Evolutionary conservation across 2,329 filamentous ascomycete species (phyloP).

Genomic region (Pseudovirgaria hyperparasitica): DNA sequence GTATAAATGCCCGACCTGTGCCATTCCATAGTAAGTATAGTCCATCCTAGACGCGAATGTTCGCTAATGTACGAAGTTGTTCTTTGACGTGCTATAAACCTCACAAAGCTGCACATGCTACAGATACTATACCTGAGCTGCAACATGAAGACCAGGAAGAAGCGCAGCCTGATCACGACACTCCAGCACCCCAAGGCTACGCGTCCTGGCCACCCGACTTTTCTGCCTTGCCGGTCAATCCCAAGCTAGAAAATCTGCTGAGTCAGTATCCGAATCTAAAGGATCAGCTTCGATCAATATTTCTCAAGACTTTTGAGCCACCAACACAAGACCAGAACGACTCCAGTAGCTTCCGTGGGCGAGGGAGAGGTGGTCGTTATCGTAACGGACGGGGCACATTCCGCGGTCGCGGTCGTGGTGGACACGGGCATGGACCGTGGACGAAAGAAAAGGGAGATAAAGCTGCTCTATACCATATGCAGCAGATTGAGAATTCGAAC

Average conservation of each 20-base stretch:
- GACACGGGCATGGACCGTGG: slow-evolving; percentile 15
- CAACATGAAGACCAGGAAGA: background rate
- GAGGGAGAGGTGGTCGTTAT: slow-evolving; percentile 5
- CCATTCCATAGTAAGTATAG: slow-evolving; percentile 29
- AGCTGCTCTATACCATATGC: slow-evolving; percentile 17
- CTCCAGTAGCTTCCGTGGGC: slow-evolving; percentile 4
- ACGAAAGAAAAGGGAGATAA: slow-evolving; percentile 24
- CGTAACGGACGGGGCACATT: slow-evolving; percentile 2
- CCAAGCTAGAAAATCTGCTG: slow-evolving; percentile 1
- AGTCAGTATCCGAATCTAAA: slow-evolving; percentile 3
- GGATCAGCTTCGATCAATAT: slow-evolving; percentile 19
- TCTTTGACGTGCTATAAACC: slow-evolving; percentile 26
- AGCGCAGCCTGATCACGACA: slow-evolving; percentile 1
- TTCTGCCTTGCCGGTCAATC: slow-evolving; percentile 2
- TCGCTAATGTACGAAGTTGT: slow-evolving; percentile 13
- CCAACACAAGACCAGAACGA: slow-evolving; percentile 12
- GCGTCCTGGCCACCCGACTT: slow-evolving; percentile 1
- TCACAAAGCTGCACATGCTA: slow-evolving; percentile 19
- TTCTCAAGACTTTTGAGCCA: slow-evolving; percentile 22
- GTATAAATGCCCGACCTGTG: slow-evolving; percentile 38
- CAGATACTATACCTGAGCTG: slow-evolving; percentile 4
- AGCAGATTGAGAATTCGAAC: too few species aligned
- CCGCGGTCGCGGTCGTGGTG: slow-evolving; percentile 5
- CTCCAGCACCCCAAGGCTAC: background rate
- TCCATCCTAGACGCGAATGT: background rate